phyloP scores from a whole-genome alignment of 257 asterid species.

The Parsonsia alboflavescens region DNA sequence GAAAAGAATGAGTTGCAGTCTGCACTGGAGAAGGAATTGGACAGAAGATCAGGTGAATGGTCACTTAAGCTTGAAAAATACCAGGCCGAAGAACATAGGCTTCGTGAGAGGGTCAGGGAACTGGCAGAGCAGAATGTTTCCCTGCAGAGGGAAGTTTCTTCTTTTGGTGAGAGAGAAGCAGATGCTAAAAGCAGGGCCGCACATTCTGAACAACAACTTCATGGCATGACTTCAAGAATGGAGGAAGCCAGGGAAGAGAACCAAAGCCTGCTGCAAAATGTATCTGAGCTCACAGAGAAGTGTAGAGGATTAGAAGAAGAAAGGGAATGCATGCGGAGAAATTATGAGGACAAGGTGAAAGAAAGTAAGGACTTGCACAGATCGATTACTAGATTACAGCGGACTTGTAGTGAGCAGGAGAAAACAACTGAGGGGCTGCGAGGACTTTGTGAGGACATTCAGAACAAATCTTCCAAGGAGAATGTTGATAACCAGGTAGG shows the following conservation, averaged over 20 bases:
- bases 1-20: constrained; percentile 78
- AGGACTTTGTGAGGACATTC: constrained; percentile 70
- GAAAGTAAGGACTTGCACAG: constrained; percentile 92
- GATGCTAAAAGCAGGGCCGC: constrained; percentile 41
- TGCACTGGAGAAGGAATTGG: constrained; percentile 82
- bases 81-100: constrained; percentile 85
- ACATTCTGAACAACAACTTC: constrained; percentile 56
- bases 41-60: constrained; percentile 92
- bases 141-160: constrained; percentile 82
- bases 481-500: constrained; percentile 48
- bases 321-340: constrained; percentile 55
- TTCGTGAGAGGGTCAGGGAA: constrained; percentile 90
- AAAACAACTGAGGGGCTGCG: constrained; percentile 83
- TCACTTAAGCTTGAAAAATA: constrained; percentile 76
- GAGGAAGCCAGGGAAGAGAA: constrained; percentile 56
- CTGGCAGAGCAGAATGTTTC: constrained; percentile 93
- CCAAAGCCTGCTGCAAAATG: constrained; percentile 42
- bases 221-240: constrained; percentile 41
- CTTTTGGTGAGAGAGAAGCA: constrained; percentile 61
- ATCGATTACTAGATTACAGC: constrained; percentile 65
- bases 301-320: constrained; percentile 63
- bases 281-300: constrained; percentile 57
- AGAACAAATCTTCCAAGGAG: constrained; percentile 44
- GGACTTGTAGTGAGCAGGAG: constrained; percentile 84
- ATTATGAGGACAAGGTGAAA: constrained; percentile 59